phyloP scores from a whole-genome alignment of 345 rosid genomes.

The Theobroma cacao region DNA sequence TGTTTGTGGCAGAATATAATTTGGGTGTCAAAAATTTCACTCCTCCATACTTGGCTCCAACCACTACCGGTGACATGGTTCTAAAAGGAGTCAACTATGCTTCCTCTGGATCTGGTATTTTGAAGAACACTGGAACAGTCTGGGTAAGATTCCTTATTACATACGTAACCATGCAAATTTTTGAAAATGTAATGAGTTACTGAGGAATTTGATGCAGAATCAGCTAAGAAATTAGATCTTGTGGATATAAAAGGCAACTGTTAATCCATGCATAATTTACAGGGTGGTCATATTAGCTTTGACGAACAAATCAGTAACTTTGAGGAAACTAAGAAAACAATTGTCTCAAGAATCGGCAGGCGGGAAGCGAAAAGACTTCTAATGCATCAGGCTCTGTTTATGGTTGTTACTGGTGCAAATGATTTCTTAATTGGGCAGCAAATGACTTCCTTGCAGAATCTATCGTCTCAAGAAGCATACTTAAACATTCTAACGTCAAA shows the following conservation, averaged over 20 bases:
- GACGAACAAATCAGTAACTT: conserved; percentile 19
- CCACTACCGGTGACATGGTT: background rate
- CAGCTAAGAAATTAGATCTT: no score
- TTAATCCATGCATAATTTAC: background rate
- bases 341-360: conserved; percentile 7
- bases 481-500: background rate
- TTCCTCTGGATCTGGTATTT: conserved; percentile 5
- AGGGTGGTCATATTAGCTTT: conserved; percentile 13
- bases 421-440: background rate
- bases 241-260: background rate
- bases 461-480: background rate
- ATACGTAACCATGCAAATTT: background rate
- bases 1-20: background rate
- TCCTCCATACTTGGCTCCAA: conserved; percentile 23
- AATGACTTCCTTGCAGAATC: background rate
- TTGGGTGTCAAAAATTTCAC: conserved; percentile 7
- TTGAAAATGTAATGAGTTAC: background rate
- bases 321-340: conserved; percentile 7
- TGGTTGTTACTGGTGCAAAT: conserved; percentile 13
- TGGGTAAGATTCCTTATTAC: background rate
- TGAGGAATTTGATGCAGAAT: background rate
- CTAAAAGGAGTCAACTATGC: conserved; percentile 15
- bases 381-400: conserved; percentile 4
- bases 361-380: background rate
- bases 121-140: background rate